Percentiles rank a stretch among this genome's conserved stretches.
phyloP scores from a whole-genome alignment of 2,329 filamentous ascomycete species.

The Colletotrichum echinochloae region DNA sequence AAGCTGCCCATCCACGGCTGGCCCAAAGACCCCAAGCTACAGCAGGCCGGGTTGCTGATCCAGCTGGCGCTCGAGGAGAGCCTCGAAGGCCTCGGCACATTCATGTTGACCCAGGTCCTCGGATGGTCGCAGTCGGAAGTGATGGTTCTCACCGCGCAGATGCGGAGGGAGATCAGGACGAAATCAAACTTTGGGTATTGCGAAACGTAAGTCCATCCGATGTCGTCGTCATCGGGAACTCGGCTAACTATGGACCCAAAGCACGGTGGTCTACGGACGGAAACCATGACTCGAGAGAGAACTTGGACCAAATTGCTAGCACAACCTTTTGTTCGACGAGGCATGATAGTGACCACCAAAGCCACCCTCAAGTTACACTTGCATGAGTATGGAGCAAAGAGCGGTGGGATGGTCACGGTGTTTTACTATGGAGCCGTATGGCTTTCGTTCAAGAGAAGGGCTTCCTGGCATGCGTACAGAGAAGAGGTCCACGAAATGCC shows the following conservation, averaged over 20 bases:
- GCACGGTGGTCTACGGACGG: background rate
- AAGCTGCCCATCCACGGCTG: slow-evolving; percentile 42
- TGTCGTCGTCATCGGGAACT: too few relatives aligned
- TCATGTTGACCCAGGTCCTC: slow-evolving; percentile 47
- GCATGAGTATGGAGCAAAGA: background rate
- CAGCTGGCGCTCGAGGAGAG: slow-evolving; percentile 45
- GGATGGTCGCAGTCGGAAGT: slow-evolving; percentile 45
- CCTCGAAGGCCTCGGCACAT: slow-evolving; percentile 47
- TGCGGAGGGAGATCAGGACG: slow-evolving; percentile 40
- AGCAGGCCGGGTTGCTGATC: slow-evolving; percentile 41
- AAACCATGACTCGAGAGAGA: background rate
- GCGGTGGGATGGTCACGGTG: background rate
- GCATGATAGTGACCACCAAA: background rate
- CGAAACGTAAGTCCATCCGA: slow-evolving; percentile 19
- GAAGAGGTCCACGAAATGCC: too few relatives aligned
- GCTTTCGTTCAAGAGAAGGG: background rate
- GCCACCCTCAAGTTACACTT: background rate
- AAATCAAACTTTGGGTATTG: slow-evolving; percentile 27
- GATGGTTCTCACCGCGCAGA: slow-evolving; percentile 44
- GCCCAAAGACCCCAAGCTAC: slow-evolving; percentile 38
- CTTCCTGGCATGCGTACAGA: too few relatives aligned
- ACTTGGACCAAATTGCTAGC: background rate
- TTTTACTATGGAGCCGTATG: too few relatives aligned
- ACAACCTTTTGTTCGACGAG: too few relatives aligned
- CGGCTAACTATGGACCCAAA: background rate